These are phyloP conservation scores for Penicillium herquei DNA, from an alignment of 495 filamentous ascomycete genomes.

Conservation along the genomic window DNA sequence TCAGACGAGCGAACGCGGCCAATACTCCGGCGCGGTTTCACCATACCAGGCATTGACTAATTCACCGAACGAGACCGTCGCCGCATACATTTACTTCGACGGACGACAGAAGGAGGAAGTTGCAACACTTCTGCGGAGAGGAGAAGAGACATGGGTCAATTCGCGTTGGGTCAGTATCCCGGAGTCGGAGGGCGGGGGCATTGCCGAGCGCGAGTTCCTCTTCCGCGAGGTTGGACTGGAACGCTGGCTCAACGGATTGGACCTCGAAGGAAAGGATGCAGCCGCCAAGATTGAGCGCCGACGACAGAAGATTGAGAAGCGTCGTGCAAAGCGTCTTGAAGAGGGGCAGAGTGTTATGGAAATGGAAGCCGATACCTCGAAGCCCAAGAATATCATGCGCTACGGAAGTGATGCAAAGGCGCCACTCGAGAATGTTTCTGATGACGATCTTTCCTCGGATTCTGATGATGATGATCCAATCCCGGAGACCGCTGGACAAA, in stretches of 20 bases:
- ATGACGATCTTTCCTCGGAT: slow-evolving; percentile 67
- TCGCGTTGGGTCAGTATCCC: slow-evolving; percentile 96
- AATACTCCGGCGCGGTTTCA: slow-evolving; percentile 57
- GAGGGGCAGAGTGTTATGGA: slow-evolving; percentile 50
- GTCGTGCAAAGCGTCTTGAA: slow-evolving; percentile 64
- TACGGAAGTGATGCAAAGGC: slow-evolving; percentile 73
- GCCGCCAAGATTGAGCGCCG: slow-evolving; percentile 87
- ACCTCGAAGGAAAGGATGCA: slow-evolving; percentile 82
- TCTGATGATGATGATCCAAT: slow-evolving; percentile 81
- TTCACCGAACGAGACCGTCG: slow-evolving; percentile 91
- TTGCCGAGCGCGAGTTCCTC: slow-evolving; percentile 94
- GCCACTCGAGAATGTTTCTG: slow-evolving; percentile 70
- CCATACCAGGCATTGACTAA: slow-evolving; percentile 88
- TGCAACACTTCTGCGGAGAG: slow-evolving; percentile 85
- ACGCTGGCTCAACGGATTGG: slow-evolving; percentile 90
- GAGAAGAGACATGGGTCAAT: slow-evolving; percentile 99
- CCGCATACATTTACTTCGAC: slow-evolving; percentile 99
- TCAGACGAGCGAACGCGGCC: slow-evolving; percentile 50
- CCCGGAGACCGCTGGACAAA: slow-evolving; percentile 93
- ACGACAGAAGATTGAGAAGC: slow-evolving; percentile 84
- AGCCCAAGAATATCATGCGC: slow-evolving; percentile 62
- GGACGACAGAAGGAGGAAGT: slow-evolving; percentile 95
- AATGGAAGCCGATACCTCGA: slow-evolving; percentile 44
- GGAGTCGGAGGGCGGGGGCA: slow-evolving; percentile 83
- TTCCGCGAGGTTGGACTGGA: slow-evolving; percentile 97